Evolutionary conservation across 345 rosid genomes (phyloP).

Genomic region (Trapa bicornis): DNA sequence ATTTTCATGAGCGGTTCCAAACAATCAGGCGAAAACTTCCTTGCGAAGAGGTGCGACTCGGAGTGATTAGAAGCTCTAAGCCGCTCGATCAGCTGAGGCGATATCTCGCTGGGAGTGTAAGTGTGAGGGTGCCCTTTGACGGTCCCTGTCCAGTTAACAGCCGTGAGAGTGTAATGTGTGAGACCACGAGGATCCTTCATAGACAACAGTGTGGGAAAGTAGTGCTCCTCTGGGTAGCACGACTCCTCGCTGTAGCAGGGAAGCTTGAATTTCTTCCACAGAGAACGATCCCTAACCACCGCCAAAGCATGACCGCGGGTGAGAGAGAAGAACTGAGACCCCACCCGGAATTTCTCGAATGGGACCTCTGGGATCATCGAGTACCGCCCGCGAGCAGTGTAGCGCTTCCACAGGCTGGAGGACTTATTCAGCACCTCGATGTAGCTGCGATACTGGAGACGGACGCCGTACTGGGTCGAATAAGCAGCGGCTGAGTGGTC

Average conservation of each 20-base stretch:
- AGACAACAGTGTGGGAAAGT: conserved; percentile 76
- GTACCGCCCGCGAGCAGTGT: conserved; percentile 61
- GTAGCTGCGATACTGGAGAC: conserved; percentile 49
- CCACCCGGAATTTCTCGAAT: conserved; percentile 52
- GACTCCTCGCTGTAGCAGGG: conserved; percentile 67
- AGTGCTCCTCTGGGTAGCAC: conserved; percentile 97
- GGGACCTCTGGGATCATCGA: conserved; percentile 80
- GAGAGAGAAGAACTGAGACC: conserved; percentile 88
- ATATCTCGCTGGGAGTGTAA: conserved; percentile 43
- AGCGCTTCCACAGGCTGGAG: conserved; percentile 71
- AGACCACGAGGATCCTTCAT: conserved; percentile 66
- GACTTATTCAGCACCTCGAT: conserved; percentile 60
- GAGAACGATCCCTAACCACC: conserved; percentile 51
- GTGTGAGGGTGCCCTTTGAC: conserved; percentile 75
- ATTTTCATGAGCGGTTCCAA: conserved; percentile 64
- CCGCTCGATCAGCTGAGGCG: conserved; percentile 36
- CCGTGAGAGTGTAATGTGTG: conserved; percentile 58
- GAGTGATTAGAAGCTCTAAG: conserved; percentile 63
- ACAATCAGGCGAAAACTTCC: conserved; percentile 87
- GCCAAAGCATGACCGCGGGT: conserved; percentile 63
- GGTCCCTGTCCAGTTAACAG: conserved; percentile 91
- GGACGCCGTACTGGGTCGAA: conserved; percentile 29
- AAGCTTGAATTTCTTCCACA: conserved; percentile 71
- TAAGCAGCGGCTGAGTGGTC: conserved; percentile 35
- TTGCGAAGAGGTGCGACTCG: conserved; percentile 65